phyloP scores from a whole-genome alignment of 1,284 basidiomycete genomes.

The Abortiporus biennis region DNA sequence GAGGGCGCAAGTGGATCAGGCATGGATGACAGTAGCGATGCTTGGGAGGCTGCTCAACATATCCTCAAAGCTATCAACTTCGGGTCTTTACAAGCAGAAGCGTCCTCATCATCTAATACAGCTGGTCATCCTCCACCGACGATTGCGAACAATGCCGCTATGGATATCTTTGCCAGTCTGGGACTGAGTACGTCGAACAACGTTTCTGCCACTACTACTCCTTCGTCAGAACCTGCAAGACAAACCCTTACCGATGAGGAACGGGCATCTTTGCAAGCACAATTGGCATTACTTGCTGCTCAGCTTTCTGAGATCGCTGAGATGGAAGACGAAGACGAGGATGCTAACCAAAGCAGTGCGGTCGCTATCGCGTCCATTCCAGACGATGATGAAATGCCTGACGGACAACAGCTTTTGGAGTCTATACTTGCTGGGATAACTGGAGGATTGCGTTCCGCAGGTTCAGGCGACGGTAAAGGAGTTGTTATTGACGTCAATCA shows the following conservation, averaged over 20 bases:
- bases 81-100: slow-evolving; percentile 37
- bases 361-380: background rate
- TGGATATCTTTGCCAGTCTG: background rate
- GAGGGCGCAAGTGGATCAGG: slow-evolving; percentile 19
- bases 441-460: background rate
- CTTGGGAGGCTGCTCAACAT: slow-evolving; percentile 70
- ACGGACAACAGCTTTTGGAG: background rate
- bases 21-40: slow-evolving; percentile 44
- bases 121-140: slow-evolving; percentile 7
- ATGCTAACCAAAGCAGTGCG: slow-evolving; percentile 16
- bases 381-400: background rate
- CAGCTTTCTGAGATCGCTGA: slow-evolving; percentile 56
- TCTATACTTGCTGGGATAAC: background rate
- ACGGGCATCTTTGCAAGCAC: slow-evolving; percentile 57
- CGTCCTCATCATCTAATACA: slow-evolving; percentile 5
- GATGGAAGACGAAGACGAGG: slow-evolving; percentile 27
- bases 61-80: slow-evolving; percentile 75
- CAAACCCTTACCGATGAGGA: slow-evolving; percentile 30
- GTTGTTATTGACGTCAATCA: too few relatives aligned
- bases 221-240: slow-evolving; percentile 9
- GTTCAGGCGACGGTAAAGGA: background rate
- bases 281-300: slow-evolving; percentile 54
- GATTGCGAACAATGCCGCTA: slow-evolving; percentile 2
- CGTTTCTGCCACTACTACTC: too few relatives aligned
- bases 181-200: too few relatives aligned